Evolutionary conservation across 2,329 filamentous ascomycete genomes (phyloP), one percentile per base, ranked within the genome.

Genomic region (Tympanopsis confertula): DNA sequence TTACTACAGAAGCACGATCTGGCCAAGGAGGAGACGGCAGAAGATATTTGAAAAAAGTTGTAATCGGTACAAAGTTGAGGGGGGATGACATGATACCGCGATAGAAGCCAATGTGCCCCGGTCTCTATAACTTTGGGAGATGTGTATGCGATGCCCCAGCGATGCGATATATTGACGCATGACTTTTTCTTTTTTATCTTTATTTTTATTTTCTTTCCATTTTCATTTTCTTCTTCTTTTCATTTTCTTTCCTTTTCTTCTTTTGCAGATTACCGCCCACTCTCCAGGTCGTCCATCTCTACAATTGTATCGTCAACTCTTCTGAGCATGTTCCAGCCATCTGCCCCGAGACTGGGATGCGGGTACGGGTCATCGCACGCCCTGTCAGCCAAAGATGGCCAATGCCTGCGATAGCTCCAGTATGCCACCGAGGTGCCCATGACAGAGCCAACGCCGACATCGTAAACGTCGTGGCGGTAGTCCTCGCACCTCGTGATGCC

Each of bases 1-100:
- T 68, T 98, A 59, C 68, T 98, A 53, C 94, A 89, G 72, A 86
- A 96, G 70, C 88, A 98, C 53, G 89, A 89, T 50, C 65, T 98
- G 58, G 89, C 86, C 43, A 96, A 94, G 72, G 75, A 80, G 47
- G 84, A 88, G 55, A 77, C 77, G 45, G 59, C 74, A 13, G 78
- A 86, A 54, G 78, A 79, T 46, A 75, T 74, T 56, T 78, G 67
- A 46, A 41, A 7, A 7, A n/a, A 28, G 24, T 10, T 28, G 10
- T 10, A 28, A 28, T n/a, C n/a, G n/a, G n/a, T n/a, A n/a, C n/a
- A n/a, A n/a, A n/a, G n/a, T n/a, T n/a, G n/a, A n/a, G n/a, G n/a
- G n/a, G n/a, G n/a, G n/a, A n/a, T n/a, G n/a, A n/a, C n/a, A n/a
- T n/a, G n/a, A n/a, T n/a, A n/a, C n/a, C n/a, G n/a, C n/a, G n/a